Percentiles rank a stretch among this genome's conserved stretches.
Conservation (phyloP, 352 stramenopile genomes). For the Thraustochytrium striatum region DNA sequence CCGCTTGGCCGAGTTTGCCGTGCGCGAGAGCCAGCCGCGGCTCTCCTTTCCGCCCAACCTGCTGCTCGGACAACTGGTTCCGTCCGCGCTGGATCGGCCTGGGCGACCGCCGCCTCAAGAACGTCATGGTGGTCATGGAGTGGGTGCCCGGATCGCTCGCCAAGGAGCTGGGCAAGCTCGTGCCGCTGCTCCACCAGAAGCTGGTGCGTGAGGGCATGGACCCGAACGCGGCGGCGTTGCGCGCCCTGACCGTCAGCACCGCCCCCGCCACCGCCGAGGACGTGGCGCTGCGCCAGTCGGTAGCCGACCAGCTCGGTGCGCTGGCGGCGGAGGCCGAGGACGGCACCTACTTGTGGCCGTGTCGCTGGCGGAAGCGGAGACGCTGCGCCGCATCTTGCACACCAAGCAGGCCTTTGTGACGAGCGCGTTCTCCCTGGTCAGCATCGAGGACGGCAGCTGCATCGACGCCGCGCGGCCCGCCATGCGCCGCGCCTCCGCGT, state of each 20-base stretch:
- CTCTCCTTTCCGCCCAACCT: constrained; percentile 59
- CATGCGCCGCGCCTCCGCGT: not conserved
- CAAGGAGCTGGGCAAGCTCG: constrained; percentile 61
- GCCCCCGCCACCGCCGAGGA: constrained; percentile 54
- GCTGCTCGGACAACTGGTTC: constrained; percentile 69
- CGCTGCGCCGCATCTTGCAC: constrained; percentile 51
- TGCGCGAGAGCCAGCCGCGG: constrained; percentile 45
- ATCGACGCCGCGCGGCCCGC: constrained; percentile 28
- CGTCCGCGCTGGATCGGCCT: constrained; percentile 67
- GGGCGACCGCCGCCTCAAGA: constrained; percentile 78
- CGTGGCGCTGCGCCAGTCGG: not conserved
- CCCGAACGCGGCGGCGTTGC: constrained; percentile 67
- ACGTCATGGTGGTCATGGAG: constrained; percentile 83
- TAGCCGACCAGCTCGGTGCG: constrained; percentile 53
- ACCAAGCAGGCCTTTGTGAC: constrained; percentile 26
- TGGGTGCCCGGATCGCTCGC: constrained; percentile 67
- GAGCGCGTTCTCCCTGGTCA: constrained; percentile 42
- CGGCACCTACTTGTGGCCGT: constrained; percentile 86
- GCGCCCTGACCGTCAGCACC: constrained; percentile 52
- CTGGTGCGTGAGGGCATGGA: constrained; percentile 69
- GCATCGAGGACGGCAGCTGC: constrained; percentile 38
- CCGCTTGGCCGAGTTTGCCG: constrained; percentile 52
- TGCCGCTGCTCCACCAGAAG: constrained; percentile 70
- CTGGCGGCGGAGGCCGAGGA: constrained; percentile 67
- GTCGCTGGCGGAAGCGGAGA: constrained; percentile 87